These are phyloP conservation scores for Claviceps humidiphila DNA, from an alignment of 2,329 filamentous ascomycete species.

Conservation along the genomic window DNA sequence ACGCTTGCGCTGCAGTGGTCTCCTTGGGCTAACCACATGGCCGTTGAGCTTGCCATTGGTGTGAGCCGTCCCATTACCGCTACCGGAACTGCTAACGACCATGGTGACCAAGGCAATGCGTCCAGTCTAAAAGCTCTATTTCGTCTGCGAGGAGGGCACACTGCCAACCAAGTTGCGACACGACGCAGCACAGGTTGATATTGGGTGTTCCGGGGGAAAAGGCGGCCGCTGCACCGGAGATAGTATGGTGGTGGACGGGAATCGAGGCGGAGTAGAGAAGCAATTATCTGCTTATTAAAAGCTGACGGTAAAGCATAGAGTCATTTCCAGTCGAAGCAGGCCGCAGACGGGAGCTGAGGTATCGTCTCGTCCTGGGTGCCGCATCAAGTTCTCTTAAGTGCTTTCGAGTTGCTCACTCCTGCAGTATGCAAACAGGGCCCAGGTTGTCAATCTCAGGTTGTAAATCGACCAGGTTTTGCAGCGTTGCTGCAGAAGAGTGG, in stretches of 20 bases:
- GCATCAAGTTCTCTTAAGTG: not conserved
- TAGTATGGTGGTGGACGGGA: not conserved
- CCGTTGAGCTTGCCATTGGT: slow-evolving; percentile 20
- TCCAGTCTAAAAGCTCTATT: not conserved
- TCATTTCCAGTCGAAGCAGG: not conserved
- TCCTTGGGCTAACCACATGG: slow-evolving; percentile 14
- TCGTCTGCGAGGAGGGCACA: not conserved
- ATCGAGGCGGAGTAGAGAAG: not conserved
- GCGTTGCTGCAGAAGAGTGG: not conserved
- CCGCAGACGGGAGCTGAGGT: not conserved
- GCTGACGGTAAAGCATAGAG: not conserved
- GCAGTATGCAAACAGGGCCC: not conserved
- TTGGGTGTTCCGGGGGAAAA: not conserved
- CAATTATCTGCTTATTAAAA: not conserved
- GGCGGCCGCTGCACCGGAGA: not conserved
- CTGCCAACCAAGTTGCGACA: not conserved
- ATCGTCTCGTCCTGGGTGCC: not conserved
- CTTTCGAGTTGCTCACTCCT: not conserved
- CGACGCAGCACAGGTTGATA: not conserved
- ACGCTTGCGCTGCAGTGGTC: slow-evolving; percentile 10
- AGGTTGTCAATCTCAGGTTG: too few relatives aligned
- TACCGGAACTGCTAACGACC: slow-evolving; percentile 23
- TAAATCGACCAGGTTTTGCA: not conserved
- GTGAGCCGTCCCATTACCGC: slow-evolving; percentile 27
- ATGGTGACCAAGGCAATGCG: not conserved